phyloP scores from a whole-genome alignment of 2,329 filamentous ascomycete genomes.

The Verticillium isaacii region DNA sequence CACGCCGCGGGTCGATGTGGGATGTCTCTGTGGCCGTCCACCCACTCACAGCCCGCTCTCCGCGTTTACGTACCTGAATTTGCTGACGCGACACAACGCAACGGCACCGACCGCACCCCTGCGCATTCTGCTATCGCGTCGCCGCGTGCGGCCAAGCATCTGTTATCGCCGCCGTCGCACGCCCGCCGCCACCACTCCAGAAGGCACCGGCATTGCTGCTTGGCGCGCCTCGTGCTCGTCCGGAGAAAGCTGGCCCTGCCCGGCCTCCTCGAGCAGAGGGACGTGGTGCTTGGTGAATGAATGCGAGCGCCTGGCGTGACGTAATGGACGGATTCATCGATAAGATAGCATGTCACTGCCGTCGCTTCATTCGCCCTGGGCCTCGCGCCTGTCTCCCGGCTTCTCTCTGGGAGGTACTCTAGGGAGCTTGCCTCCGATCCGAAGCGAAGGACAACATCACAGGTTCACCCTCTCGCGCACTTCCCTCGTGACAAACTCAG shows the following conservation, averaged over 20 bases:
- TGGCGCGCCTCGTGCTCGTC: not conserved
- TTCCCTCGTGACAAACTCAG: too few species aligned
- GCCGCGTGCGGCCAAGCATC: not conserved
- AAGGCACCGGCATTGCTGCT: not conserved
- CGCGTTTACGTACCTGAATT: slow-evolving; percentile 32
- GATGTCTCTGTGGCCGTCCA: slow-evolving; percentile 4
- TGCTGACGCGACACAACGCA: slow-evolving; percentile 17
- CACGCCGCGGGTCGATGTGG: not conserved
- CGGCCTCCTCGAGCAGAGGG: too few species aligned
- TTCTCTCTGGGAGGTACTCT: too few species aligned
- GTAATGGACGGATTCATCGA: not conserved
- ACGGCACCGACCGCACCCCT: too few species aligned
- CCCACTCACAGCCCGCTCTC: slow-evolving; percentile 5
- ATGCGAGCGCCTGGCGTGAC: not conserved
- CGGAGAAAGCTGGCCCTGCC: not conserved
- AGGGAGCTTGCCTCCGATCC: too few species aligned
- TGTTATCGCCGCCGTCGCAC: not conserved
- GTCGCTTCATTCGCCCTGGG: not conserved
- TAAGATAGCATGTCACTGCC: not conserved
- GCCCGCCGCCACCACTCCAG: too few species aligned
- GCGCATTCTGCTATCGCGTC: not conserved
- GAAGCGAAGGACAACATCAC: too few species aligned
- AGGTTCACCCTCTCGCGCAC: too few species aligned
- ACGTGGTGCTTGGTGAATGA: too few species aligned
- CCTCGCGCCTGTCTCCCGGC: too few species aligned